phyloP scores from a whole-genome alignment of 768 basidiomycete species.

The Crepidotus variabilis region DNA sequence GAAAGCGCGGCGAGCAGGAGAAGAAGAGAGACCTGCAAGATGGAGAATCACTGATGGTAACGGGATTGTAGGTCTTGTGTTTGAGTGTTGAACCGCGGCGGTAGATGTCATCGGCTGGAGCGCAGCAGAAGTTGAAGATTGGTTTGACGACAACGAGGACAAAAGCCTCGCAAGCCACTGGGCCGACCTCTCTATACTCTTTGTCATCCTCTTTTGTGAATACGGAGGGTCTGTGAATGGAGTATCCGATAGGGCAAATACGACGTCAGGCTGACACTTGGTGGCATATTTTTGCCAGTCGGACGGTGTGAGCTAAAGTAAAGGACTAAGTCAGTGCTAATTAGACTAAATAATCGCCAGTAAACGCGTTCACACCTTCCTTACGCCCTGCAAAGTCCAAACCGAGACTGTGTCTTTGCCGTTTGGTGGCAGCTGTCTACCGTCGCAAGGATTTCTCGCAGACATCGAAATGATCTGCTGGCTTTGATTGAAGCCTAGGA shows the following conservation, averaged over 20 bases:
- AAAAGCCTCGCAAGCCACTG: conserved; percentile 63
- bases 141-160: conserved; percentile 13
- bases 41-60: conserved; percentile 58
- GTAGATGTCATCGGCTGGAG: too few relatives aligned
- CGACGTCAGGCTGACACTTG: conserved; percentile 63
- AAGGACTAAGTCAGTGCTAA: not conserved
- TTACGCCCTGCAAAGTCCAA: conserved; percentile 62
- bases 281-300: conserved; percentile 54
- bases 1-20: conserved; percentile 62
- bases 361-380: conserved; percentile 45
- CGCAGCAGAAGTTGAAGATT: not conserved
- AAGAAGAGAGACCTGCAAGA: conserved; percentile 59
- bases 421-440: conserved; percentile 69
- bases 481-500: conserved; percentile 50
- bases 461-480: conserved; percentile 56
- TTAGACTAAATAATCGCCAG: not conserved
- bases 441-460: conserved; percentile 63
- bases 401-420: conserved; percentile 54
- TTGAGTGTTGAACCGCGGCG: not conserved
- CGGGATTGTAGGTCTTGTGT: conserved; percentile 12
- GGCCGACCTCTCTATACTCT: conserved; percentile 66
- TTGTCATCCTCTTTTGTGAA: conserved; percentile 76
- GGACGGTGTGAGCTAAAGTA: conserved; percentile 43
- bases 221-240: conserved; percentile 62
- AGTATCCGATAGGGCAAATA: conserved; percentile 67